Evolutionary conservation across 495 filamentous ascomycete genomes (phyloP).

Genomic region (Umbilicaria muhlenbergii): DNA sequence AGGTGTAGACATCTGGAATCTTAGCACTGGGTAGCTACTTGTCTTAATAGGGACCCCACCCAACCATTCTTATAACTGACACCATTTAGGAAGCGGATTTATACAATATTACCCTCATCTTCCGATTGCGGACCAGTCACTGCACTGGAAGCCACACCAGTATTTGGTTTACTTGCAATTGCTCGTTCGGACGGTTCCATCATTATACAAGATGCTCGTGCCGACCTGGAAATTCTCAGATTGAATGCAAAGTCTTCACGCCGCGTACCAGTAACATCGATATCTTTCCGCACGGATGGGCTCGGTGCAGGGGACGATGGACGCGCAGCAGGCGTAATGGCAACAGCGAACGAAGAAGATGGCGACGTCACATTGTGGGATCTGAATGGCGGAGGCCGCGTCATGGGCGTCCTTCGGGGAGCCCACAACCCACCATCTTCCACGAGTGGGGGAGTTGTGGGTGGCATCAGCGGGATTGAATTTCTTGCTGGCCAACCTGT

Average conservation of each 20-base stretch:
- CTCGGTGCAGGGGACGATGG: conserved; percentile 80
- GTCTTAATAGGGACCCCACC: neutral
- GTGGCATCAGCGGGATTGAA: conserved; percentile 60
- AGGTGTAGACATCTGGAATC: conserved; percentile 92
- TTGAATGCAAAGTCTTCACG: conserved; percentile 41
- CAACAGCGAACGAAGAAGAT: conserved; percentile 49
- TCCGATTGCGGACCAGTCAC: conserved; percentile 58
- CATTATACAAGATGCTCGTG: conserved; percentile 63
- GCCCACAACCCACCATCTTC: conserved; percentile 63
- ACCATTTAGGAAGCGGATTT: conserved; percentile 44
- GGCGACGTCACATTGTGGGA: conserved; percentile 96
- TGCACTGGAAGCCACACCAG: conserved; percentile 67
- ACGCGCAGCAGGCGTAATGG: conserved; percentile 68
- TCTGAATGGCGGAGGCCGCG: conserved; percentile 68
- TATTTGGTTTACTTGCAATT: conserved; percentile 72
- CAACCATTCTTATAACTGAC: neutral
- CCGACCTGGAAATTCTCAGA: conserved; percentile 50
- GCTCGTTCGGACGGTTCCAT: conserved; percentile 67
- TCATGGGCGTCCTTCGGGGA: conserved; percentile 65
- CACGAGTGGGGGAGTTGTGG: conserved; percentile 36
- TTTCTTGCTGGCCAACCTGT: conserved; percentile 87
- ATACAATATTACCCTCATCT: conserved; percentile 61
- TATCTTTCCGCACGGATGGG: conserved; percentile 87
- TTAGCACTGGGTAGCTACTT: conserved; percentile 47
- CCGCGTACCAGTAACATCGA: conserved; percentile 49